phyloP scores from a whole-genome alignment of 768 basidiomycete species.

The Saitozyma podzolica region DNA sequence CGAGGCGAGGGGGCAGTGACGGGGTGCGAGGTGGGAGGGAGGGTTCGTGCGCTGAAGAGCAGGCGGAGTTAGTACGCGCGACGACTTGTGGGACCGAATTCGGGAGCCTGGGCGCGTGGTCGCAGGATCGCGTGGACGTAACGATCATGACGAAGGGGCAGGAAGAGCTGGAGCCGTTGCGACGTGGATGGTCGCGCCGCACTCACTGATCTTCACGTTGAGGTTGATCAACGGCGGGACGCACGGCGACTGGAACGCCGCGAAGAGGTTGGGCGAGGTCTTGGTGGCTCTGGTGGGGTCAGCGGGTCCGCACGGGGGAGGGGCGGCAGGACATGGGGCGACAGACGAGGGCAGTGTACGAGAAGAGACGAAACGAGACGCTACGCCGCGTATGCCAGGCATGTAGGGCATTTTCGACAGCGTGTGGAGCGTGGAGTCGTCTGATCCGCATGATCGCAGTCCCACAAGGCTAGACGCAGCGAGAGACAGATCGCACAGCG shows the following conservation, averaged over 20 bases:
- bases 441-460: too few relatives aligned
- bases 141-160: background rate
- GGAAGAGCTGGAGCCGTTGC: background rate
- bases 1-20: constrained; percentile 30
- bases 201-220: constrained; percentile 48
- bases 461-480: too few relatives aligned
- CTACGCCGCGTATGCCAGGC: background rate
- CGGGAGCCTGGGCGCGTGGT: too few relatives aligned
- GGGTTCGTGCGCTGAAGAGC: constrained; percentile 16
- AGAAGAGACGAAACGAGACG: too few relatives aligned
- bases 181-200: background rate
- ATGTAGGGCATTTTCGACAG: too few relatives aligned
- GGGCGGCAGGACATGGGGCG: too few relatives aligned
- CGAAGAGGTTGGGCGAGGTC: constrained; percentile 39
- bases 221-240: constrained; percentile 39
- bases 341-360: too few relatives aligned
- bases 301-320: background rate
- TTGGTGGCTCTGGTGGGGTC: constrained; percentile 33
- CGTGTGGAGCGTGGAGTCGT: too few relatives aligned
- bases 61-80: background rate
- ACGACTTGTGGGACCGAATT: too few relatives aligned
- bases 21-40: constrained; percentile 24
- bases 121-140: background rate
- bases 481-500: too few relatives aligned
- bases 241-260: constrained; percentile 40